Base-by-base conservation (phyloP, 2,329 filamentous ascomycete species). In the Colletotrichum tanaceti region DNA sequence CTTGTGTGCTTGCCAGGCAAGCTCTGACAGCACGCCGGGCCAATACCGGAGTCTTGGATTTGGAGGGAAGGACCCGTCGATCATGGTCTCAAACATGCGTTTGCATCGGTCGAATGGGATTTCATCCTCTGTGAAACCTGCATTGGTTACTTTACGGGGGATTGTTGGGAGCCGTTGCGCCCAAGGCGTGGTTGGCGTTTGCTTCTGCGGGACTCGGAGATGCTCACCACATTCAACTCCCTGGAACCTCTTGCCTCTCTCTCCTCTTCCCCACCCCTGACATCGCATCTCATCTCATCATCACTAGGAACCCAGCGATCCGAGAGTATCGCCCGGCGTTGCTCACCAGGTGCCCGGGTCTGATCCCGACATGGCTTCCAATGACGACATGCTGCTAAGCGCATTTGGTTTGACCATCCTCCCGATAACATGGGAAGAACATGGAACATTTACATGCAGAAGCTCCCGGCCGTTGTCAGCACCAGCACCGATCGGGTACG, bases 31-130 rank as follows among this genome's bases (percentile, higher is more conserved):
- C 10, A 24, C 20, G 24, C 44, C 43, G 16, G 43, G 9, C 44
- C 32, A 59, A 57, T 68, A 65, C 72, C 73, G 59, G 64, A 35
- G 58, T 46, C 68, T 63, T 64, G 73, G 73, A 69, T 58, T 58
- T 59, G 73, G 73, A 70, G 67, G 72, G 70, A 52, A 72, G 70
- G 71, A 69, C 71, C 70, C 57, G 72, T 62, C 71, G 71, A 74
- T 73, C 72, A 64, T 38, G 32, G 72, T 68, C 64, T 61, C 63
- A 71, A 58, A 58, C 65, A 57, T 65, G 66, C 70, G 52, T 65
- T 52, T 49, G 14, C 61, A 52, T 67, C 58, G 53, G 63, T 65
- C 63, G 63, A 63, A 59, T 58, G 62, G 71, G 38, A 65, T 43
- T 46, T 22, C 68, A 24, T 46, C 52, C 6, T 38, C 41, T 41